Conservation (phyloP, 176 grass and related monocot species). For the Raddia distichophylla region DNA sequence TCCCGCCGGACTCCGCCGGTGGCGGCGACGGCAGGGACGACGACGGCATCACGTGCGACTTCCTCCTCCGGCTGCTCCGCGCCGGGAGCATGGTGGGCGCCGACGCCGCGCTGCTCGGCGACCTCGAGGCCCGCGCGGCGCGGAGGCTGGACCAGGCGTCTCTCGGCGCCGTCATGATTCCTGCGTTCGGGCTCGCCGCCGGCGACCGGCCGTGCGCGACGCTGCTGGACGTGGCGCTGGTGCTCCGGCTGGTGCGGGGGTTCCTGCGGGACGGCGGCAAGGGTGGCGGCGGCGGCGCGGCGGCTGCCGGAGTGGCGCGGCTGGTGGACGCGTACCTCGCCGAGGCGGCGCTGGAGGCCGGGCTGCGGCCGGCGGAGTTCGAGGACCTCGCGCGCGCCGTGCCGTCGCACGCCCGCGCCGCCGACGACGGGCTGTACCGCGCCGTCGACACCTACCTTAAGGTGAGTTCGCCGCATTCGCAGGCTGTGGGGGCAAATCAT, state of each 20-base stretch:
- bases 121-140: conserved; percentile 76
- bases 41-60: conserved; percentile 64
- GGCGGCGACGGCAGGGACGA: not conserved
- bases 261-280: conserved; percentile 41
- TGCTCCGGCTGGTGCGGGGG: conserved; percentile 68
- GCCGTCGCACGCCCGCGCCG: conserved; percentile 61
- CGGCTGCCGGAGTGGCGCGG: conserved; percentile 66
- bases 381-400: conserved; percentile 74
- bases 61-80: conserved; percentile 69
- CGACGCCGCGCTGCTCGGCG: conserved; percentile 50
- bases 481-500: conserved; percentile 3
- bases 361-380: conserved; percentile 64
- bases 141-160: conserved; percentile 72
- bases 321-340: conserved; percentile 84
- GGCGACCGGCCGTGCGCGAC: conserved; percentile 34
- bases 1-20: conserved; percentile 52
- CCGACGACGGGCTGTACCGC: conserved; percentile 79
- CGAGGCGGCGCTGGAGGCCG: conserved; percentile 75
- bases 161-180: conserved; percentile 81
- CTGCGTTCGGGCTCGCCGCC: conserved; percentile 52
- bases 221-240: conserved; percentile 72
- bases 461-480: conserved; percentile 39
- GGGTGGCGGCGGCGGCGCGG: conserved; percentile 47
- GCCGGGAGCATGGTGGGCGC: conserved; percentile 72
- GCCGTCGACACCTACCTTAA: conserved; percentile 95